A percentile compares a stretch with the other conserved stretches of the same genome.
phyloP scores from a whole-genome alignment of 306 rosid species.

The Luffa aegyptiaca region DNA sequence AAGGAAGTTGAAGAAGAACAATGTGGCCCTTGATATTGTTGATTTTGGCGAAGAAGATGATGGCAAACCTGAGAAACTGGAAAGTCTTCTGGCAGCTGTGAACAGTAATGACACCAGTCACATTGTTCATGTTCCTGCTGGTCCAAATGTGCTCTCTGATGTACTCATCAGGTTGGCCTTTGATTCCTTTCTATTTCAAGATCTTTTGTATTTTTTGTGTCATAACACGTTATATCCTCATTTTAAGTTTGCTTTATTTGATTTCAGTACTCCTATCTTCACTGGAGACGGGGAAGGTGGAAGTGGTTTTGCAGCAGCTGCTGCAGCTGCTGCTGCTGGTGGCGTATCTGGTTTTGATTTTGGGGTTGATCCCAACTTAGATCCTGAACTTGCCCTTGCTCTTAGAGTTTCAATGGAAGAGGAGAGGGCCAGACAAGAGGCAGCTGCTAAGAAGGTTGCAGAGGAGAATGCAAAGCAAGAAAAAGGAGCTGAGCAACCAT shows the following conservation, averaged over 20 bases:
- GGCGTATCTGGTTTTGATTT: constrained; percentile 90
- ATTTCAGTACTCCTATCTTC: constrained; percentile 84
- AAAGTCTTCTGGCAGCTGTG: constrained; percentile 71
- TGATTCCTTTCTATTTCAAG: background rate
- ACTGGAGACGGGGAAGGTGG: constrained; percentile 99
- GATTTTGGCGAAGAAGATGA: constrained; percentile 92
- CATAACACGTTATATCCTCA: background rate
- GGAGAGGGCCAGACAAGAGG: constrained; percentile 99
- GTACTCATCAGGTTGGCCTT: constrained; percentile 52
- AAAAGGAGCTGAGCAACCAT: constrained; percentile 58
- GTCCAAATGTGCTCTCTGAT: constrained; percentile 51
- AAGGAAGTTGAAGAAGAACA: constrained; percentile 79
- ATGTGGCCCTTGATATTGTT: constrained; percentile 81
- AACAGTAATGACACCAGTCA: constrained; percentile 74
- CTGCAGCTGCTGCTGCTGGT: constrained; percentile 87
- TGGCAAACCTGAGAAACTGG: constrained; percentile 73
- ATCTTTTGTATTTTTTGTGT: constrained; percentile 1
- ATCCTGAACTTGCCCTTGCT: constrained; percentile 98
- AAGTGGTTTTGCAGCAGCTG: constrained; percentile 87
- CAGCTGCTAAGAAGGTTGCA: constrained; percentile 96
- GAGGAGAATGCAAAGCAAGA: constrained; percentile 74
- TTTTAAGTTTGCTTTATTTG: background rate
- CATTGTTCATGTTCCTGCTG: constrained; percentile 47
- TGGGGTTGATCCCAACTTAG: constrained; percentile 98
- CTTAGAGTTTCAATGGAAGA: constrained; percentile 99